Evolutionary conservation across 176 grass and related monocot genomes (phyloP), one percentile per base, ranked within the genome.

Genomic region (Panicum miliaceum): DNA sequence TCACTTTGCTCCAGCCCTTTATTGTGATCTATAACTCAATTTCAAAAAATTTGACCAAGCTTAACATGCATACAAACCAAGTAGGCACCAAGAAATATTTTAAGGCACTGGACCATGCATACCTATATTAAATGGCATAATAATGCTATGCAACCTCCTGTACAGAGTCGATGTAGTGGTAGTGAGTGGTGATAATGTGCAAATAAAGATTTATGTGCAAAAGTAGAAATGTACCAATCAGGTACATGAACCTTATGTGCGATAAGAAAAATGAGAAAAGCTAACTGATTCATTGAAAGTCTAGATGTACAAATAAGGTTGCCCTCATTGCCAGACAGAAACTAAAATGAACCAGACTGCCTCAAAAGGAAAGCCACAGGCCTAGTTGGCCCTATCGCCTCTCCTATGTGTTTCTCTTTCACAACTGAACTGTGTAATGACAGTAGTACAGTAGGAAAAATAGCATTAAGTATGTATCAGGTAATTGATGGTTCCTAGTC

Each of bases 401-500:
- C 53, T 12, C 16, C 51, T 62, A 76, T 22, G 25, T 1, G 19
- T 81, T 61, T 75, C 41, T 80, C 69, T 80, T 50, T 62, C 7
- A 76, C 76, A 61, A 59, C 67, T 82, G 72, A 60, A 59, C 50
- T 80, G 67, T 81, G 64, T 75, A 56, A 52, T 83, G 52, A 53
- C 32, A 52, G 40, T 52, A 86, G 68, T 45, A 54, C 34, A 90
- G 34, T 62, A 35, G 68, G 40, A 82, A 78, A 70, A 71, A 73
- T 35, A 74, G 29, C 57, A 82, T 68, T 73, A 86, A 67, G 79
- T 79, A 75, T 43, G 60, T 59, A 83, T 61, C 75, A 83, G 69
- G 76, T 56, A 54, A 84, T 80, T 87, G 75, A 84, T 80, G 80
- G 52, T 80, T 80, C 36, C 32, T 54, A 69, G 75, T 80, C 68